Base-by-base conservation (phyloP, 805 yeast species). In the Barnettozyma pratensis region DNA sequence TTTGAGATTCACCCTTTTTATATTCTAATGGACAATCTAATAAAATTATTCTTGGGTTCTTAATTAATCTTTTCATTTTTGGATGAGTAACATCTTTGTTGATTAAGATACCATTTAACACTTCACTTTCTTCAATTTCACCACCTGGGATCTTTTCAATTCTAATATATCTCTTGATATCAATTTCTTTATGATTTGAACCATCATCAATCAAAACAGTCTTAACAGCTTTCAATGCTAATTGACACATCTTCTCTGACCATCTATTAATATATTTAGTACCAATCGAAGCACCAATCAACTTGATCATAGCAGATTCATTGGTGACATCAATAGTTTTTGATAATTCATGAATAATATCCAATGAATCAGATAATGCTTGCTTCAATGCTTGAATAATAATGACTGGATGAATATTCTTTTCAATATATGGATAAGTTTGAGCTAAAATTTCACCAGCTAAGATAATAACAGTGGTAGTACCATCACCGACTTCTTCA, bases 31-130 rank as follows among this genome's bases (percentile, higher is more conserved):
- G 97, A 70, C 97, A 91, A 71, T 94, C 99, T 58, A 94, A 76
- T 57, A 94, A 76, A 19, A 94, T 79, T 47, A 94, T 80, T 55
- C 92, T 80, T 44, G 99, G 99, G 62, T 89, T 87, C 65, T 85
- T 87, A 58, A 94, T 86, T 59, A 74, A 64, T 66, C 99, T 83
- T 59, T 84, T 84, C 99, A 94, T 94, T 69, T 91, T 90, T 54
- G 99, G 99, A 70, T 94, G 99, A n/a, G 95, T 90, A 49, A 94
- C 95, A 65, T 94, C 99, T 70, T 94, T 94, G 74, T 94, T 94
- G 60, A 94, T 77, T 71, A 94, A 73, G 45, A 92, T 85, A 54
- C 99, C 99, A 62, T 87, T 91, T 61, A 94, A 75, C 12, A 94
- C 97, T 54, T 76, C 76, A 41, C 91, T 82, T 59, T 92, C 96